Conservation (phyloP, 2,329 filamentous ascomycete species). For the Talaromyces sp. region DNA sequence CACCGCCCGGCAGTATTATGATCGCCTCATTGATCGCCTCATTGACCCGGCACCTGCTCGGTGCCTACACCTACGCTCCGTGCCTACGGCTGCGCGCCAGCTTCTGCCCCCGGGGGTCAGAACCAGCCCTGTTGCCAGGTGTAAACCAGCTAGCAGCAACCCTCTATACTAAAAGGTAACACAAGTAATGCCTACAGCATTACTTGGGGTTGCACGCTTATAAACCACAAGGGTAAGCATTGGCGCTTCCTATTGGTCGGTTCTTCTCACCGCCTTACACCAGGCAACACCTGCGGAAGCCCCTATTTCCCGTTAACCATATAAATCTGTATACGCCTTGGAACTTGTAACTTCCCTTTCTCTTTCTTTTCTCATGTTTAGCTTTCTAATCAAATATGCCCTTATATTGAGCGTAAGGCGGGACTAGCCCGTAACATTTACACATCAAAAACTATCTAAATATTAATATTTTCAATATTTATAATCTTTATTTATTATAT, state of each 20-base stretch:
- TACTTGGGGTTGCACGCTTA: too few relatives aligned
- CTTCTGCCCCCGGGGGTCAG: too few relatives aligned
- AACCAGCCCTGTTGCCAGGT: too few relatives aligned
- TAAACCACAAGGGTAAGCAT: too few relatives aligned
- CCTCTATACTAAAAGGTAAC: too few relatives aligned
- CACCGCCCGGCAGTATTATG: neutral
- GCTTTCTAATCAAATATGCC: neutral
- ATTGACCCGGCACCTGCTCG: neutral
- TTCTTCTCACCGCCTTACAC: too few relatives aligned
- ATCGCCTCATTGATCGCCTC: neutral
- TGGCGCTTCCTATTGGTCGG: too few relatives aligned
- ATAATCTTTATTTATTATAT: too few relatives aligned
- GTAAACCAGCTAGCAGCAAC: too few relatives aligned
- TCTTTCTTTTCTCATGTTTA: slow-evolving; percentile 7
- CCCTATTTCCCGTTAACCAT: neutral
- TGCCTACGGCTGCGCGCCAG: neutral
- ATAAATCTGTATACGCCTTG: neutral
- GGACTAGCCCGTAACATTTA: slow-evolving; percentile 5
- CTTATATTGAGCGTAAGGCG: slow-evolving; percentile 4
- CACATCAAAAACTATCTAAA: too few relatives aligned
- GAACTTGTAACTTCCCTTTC: neutral
- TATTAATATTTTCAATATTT: too few relatives aligned
- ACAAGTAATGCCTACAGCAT: too few relatives aligned
- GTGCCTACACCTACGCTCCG: neutral
- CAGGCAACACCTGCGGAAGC: neutral